Percentiles rank a stretch among this genome's conserved stretches.
phyloP scores from a whole-genome alignment of 164 flowering plant genomes.

The Tetracentron sinense region DNA sequence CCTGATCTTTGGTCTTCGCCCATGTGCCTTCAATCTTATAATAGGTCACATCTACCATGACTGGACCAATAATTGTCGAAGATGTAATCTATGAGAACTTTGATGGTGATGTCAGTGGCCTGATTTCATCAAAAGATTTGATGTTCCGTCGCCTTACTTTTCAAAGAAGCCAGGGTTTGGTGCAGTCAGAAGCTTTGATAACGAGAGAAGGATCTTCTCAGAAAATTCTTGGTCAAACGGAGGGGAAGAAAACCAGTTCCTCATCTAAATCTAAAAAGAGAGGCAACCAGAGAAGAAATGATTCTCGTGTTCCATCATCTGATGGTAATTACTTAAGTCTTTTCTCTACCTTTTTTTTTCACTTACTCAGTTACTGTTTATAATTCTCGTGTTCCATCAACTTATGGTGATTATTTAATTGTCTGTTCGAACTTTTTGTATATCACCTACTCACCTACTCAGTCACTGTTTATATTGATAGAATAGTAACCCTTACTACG shows the following conservation, averaged over 20 bases:
- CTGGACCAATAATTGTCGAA: conserved; percentile 76
- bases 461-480: too few relatives aligned
- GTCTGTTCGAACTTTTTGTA: too few relatives aligned
- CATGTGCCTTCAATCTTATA: conserved; percentile 7
- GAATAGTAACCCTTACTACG: too few relatives aligned
- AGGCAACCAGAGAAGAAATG: conserved; percentile 36
- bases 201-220: conserved; percentile 22
- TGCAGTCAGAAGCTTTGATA: conserved; percentile 88
- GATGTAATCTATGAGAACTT: conserved; percentile 76
- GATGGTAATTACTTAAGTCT: conserved; percentile 15
- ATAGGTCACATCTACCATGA: conserved; percentile 67
- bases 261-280: conserved; percentile 52
- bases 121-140: conserved; percentile 38
- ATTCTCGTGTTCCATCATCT: conserved; percentile 16
- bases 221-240: conserved; percentile 27
- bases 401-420: too few relatives aligned
- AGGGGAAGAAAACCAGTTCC: conserved; percentile 34
- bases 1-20: conserved; percentile 9
- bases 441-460: too few relatives aligned
- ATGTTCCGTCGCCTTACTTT: conserved; percentile 80
- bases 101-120: conserved; percentile 32
- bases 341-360: not conserved
- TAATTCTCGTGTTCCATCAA: too few relatives aligned
- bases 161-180: conserved; percentile 67
- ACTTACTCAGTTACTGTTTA: not conserved